Evolutionary conservation across 225 moss, liverwort and hornwort species (phyloP).

Genomic region (Ulota crispa): DNA sequence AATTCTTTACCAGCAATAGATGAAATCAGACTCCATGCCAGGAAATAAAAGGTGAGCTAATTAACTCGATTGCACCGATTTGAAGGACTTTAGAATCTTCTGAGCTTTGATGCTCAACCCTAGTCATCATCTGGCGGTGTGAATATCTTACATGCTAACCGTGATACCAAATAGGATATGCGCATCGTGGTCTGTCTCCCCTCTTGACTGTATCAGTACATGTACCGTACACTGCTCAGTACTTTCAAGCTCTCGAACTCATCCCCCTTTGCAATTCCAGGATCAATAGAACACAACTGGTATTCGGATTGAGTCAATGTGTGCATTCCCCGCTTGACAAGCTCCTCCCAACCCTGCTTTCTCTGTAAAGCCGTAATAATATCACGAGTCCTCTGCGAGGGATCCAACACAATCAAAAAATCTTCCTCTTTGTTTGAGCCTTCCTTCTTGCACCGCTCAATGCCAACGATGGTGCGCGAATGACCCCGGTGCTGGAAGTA

Average conservation of each 20-base stretch:
- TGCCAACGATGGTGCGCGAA: slow-evolving; percentile 78
- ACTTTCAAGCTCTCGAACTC: slow-evolving; percentile 62
- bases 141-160: slow-evolving; percentile 23
- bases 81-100: background rate
- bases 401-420: slow-evolving; percentile 61
- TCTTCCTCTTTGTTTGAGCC: slow-evolving; percentile 44
- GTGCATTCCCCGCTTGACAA: slow-evolving; percentile 50
- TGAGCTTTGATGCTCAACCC: background rate
- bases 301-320: slow-evolving; percentile 60
- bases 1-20: background rate
- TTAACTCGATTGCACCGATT: background rate
- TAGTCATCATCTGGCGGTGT: slow-evolving; percentile 13
- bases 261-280: slow-evolving; percentile 52
- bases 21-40: background rate
- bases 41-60: background rate
- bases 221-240: slow-evolving; percentile 63
- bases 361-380: slow-evolving; percentile 34
- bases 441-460: slow-evolving; percentile 43
- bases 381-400: slow-evolving; percentile 48
- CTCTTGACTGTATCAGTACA: slow-evolving; percentile 37
- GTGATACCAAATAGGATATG: background rate
- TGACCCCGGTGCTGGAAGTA: slow-evolving; percentile 83
- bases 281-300: slow-evolving; percentile 66
- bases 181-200: background rate
- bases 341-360: slow-evolving; percentile 60